Conservation (phyloP, 2,329 filamentous ascomycete genomes). For the Penicillium brasilianum region DNA sequence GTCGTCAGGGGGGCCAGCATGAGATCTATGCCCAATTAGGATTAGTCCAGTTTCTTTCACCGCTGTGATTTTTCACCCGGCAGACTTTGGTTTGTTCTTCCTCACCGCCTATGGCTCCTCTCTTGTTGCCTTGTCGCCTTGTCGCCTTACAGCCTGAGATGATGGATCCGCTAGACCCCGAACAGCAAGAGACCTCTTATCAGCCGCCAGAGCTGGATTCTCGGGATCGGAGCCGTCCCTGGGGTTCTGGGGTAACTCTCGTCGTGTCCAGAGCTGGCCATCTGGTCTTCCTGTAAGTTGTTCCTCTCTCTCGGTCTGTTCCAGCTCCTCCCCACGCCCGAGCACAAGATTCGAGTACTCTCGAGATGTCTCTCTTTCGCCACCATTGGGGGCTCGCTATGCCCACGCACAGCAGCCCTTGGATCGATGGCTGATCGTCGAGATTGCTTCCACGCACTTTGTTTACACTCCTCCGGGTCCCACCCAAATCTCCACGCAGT, state of each 20-base stretch:
- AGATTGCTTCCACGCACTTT: conserved; percentile 50
- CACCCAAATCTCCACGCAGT: conserved; percentile 17
- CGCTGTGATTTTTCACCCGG: background rate
- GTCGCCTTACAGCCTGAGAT: background rate
- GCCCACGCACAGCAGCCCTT: conserved; percentile 44
- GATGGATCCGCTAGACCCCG: background rate
- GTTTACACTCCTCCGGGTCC: conserved; percentile 28
- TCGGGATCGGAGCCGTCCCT: conserved; percentile 17
- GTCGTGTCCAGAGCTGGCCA: background rate
- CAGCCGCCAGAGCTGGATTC: conserved; percentile 26
- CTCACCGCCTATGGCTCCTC: background rate
- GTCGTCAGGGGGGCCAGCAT: conserved; percentile 30
- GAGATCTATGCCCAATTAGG: conserved; percentile 16
- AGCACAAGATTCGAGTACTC: background rate
- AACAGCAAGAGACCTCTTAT: conserved; percentile 17
- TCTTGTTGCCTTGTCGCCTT: background rate
- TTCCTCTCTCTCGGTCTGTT: background rate
- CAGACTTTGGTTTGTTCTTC: background rate
- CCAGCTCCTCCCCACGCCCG: background rate
- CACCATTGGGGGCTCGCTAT: conserved; percentile 31
- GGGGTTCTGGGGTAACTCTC: conserved; percentile 16
- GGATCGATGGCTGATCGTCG: conserved; percentile 26
- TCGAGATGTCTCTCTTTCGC: conserved; percentile 11
- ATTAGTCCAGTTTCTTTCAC: background rate
- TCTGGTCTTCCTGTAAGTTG: background rate